Conservation (phyloP, 768 basidiomycete species). For the Collybia nuda region DNA sequence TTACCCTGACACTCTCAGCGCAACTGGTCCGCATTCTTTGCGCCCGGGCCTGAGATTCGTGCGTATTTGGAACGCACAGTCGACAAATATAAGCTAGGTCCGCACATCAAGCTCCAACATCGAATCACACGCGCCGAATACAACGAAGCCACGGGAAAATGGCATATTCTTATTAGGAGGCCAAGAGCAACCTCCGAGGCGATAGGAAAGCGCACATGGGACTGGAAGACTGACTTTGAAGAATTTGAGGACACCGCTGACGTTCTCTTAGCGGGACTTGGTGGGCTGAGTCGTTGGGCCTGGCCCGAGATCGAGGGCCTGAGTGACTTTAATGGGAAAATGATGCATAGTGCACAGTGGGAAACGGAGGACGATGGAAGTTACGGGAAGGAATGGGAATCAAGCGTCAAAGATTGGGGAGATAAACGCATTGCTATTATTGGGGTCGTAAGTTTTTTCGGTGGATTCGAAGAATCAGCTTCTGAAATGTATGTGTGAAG, state of each 20-base stretch:
- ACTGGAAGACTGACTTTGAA: slow-evolving; percentile 28
- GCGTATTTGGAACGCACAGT: slow-evolving; percentile 52
- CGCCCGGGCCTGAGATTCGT: slow-evolving; percentile 58
- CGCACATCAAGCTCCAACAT: slow-evolving; percentile 55
- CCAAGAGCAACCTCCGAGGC: slow-evolving; percentile 14
- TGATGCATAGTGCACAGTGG: slow-evolving; percentile 69
- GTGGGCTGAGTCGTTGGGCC: slow-evolving; percentile 54
- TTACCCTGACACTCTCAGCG: slow-evolving; percentile 27
- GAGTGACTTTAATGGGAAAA: slow-evolving; percentile 51
- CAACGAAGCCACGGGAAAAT: slow-evolving; percentile 50
- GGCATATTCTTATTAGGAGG: slow-evolving; percentile 51
- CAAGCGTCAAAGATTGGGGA: slow-evolving; percentile 46
- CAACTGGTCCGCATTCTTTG: slow-evolving; percentile 63
- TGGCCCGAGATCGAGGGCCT: slow-evolving; percentile 70
- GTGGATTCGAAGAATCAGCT: neutral
- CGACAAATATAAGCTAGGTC: slow-evolving; percentile 53
- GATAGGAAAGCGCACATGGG: slow-evolving; percentile 15
- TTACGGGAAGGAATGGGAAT: slow-evolving; percentile 33
- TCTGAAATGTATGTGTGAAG: slow-evolving; percentile 23
- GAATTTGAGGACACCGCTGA: slow-evolving; percentile 56
- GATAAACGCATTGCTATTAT: slow-evolving; percentile 57
- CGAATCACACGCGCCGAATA: slow-evolving; percentile 53
- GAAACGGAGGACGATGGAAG: slow-evolving; percentile 33
- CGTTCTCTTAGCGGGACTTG: slow-evolving; percentile 55
- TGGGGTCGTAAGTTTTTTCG: slow-evolving; percentile 49